Evolutionary conservation across 257 asterid genomes (phyloP).

Genomic region (Misopates orontium): DNA sequence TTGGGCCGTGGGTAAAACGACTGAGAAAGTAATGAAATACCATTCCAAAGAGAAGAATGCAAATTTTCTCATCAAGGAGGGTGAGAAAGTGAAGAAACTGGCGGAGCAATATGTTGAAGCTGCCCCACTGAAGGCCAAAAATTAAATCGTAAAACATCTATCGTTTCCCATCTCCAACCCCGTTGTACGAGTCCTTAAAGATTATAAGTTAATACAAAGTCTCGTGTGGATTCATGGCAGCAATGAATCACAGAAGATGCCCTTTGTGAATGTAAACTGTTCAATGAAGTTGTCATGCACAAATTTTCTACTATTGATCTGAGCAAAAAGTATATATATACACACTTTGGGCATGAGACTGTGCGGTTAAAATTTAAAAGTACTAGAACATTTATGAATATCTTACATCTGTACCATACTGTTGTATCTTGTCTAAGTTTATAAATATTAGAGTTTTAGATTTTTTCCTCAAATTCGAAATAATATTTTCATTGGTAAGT

Average conservation of each 20-base stretch:
- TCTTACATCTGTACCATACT: no score
- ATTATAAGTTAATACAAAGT: background rate
- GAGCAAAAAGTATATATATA: background rate
- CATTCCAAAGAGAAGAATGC: constrained; percentile 86
- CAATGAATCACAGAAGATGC: background rate
- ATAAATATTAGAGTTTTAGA: no score
- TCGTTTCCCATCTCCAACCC: background rate
- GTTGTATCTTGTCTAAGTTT: no score
- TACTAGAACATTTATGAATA: no score
- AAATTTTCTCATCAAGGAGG: constrained; percentile 92
- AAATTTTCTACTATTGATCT: background rate
- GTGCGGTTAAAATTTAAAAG: background rate
- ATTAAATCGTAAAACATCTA: constrained; percentile 9
- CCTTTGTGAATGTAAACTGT: constrained; percentile 5
- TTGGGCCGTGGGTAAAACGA: constrained; percentile 92
- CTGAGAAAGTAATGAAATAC: constrained; percentile 93
- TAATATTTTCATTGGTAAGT: no score
- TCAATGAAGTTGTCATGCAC: constrained; percentile 1
- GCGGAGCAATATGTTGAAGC: constrained; percentile 89
- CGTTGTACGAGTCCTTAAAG: background rate
- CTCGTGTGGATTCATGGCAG: background rate
- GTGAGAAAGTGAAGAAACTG: constrained; percentile 91
- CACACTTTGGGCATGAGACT: background rate
- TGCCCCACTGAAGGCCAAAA: constrained; percentile 55
- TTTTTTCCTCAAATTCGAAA: no score